Conservation (phyloP, 2,329 filamentous ascomycete species). For the Cadophora sp. region DNA sequence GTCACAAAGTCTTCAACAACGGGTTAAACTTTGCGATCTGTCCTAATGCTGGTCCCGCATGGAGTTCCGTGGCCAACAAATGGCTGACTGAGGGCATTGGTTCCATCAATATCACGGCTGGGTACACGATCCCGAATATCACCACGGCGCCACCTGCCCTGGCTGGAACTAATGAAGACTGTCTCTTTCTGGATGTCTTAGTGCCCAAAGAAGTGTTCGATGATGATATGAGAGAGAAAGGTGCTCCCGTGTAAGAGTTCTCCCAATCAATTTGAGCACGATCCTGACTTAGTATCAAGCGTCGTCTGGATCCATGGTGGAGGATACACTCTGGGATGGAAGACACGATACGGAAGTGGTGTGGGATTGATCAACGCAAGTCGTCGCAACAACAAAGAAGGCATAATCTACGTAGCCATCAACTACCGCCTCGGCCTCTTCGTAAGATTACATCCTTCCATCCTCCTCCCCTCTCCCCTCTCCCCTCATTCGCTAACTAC, state of each 20-base stretch:
- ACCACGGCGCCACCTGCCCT: background rate
- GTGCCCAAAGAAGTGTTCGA: constrained; percentile 49
- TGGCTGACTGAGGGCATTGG: constrained; percentile 4
- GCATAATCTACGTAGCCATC: constrained; percentile 44
- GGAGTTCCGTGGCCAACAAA: background rate
- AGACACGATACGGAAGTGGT: constrained; percentile 46
- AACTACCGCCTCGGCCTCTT: constrained; percentile 46
- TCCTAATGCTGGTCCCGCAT: constrained; percentile 45
- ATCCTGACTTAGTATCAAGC: constrained; percentile 45
- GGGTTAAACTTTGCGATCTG: constrained; percentile 45
- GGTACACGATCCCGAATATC: constrained; percentile 27
- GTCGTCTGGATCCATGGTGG: constrained; percentile 57
- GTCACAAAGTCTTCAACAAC: constrained; percentile 43
- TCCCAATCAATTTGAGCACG: no score
- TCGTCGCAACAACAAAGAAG: constrained; percentile 41
- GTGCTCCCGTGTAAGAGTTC: constrained; percentile 30
- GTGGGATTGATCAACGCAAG: constrained; percentile 46
- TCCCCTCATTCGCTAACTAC: background rate
- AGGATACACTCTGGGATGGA: constrained; percentile 51
- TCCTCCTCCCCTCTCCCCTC: background rate
- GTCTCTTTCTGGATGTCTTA: constrained; percentile 55
- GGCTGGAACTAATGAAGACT: constrained; percentile 48
- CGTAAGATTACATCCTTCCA: no score
- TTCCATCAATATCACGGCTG: constrained; percentile 4
- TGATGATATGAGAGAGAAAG: constrained; percentile 39